Conservation (phyloP, 1,284 basidiomycete species). For the Golubevia pallescens region DNA sequence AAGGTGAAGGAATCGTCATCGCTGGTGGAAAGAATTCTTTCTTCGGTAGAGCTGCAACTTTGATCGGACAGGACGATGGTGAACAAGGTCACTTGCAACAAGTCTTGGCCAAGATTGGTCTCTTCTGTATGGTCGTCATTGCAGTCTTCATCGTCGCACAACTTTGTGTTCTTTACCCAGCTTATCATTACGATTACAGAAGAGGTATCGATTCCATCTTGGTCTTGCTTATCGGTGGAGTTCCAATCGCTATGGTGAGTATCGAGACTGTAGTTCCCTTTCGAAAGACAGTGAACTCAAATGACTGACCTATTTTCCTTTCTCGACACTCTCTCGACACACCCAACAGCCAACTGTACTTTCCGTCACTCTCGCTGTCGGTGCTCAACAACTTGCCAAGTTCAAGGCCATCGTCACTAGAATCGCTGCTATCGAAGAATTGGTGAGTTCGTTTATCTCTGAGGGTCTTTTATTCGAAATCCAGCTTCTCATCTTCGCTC, state of each 20-base stretch:
- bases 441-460: background rate
- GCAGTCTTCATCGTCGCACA: background rate
- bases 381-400: slow-evolving; percentile 2
- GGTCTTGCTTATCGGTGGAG: slow-evolving; percentile 1
- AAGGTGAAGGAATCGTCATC: slow-evolving; percentile 1
- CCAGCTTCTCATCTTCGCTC: no score
- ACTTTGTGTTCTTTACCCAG: background rate
- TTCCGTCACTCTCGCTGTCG: background rate
- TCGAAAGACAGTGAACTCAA: no score
- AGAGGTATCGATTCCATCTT: background rate
- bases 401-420: slow-evolving; percentile 4
- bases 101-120: slow-evolving; percentile 3
- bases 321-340: no score
- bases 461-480: no score
- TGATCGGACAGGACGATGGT: background rate
- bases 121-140: slow-evolving; percentile 1
- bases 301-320: no score
- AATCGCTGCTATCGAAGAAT: slow-evolving; percentile 3
- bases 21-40: slow-evolving; percentile 1
- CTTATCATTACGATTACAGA: slow-evolving; percentile 21
- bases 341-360: slow-evolving; percentile 6
- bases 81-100: slow-evolving; percentile 3
- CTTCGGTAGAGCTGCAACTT: slow-evolving; percentile 1
- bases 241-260: background rate
- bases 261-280: no score